Evolutionary conservation across 805 yeast species (phyloP).

Genomic region (Pichia heedii): DNA sequence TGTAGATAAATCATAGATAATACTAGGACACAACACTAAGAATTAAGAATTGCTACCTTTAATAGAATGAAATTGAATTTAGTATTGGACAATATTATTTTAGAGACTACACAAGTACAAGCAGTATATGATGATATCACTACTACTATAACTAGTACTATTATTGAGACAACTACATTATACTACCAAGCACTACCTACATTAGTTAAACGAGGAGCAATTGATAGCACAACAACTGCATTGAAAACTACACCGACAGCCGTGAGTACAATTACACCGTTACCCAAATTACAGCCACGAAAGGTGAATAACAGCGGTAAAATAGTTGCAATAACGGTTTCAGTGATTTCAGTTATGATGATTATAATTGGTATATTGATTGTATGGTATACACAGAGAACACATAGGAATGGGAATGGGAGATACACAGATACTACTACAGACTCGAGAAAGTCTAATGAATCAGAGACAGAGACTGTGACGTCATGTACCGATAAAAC

Average conservation of each 20-base stretch:
- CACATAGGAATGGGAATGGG: no score
- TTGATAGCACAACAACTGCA: neutral
- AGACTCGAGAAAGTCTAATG: no score
- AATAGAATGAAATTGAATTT: neutral
- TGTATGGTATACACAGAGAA: neutral
- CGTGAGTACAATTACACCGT: neutral
- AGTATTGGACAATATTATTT: neutral
- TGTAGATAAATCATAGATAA: no score
- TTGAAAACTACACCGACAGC: no score
- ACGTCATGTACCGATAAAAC: no score
- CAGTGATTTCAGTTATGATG: neutral
- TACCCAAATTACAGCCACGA: neutral
- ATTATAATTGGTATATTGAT: neutral
- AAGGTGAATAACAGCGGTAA: neutral
- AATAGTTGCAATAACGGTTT: neutral
- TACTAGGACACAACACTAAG: no score
- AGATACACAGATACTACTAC: neutral
- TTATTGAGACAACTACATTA: neutral
- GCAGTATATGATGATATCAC: neutral
- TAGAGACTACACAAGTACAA: neutral
- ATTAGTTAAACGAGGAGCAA: constrained; percentile 19
- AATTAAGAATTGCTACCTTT: neutral
- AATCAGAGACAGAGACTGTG: no score
- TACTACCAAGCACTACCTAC: neutral
- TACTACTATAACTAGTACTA: constrained; percentile 2